Conservation (phyloP, 495 filamentous ascomycete species). For the Arthonia radiata region DNA sequence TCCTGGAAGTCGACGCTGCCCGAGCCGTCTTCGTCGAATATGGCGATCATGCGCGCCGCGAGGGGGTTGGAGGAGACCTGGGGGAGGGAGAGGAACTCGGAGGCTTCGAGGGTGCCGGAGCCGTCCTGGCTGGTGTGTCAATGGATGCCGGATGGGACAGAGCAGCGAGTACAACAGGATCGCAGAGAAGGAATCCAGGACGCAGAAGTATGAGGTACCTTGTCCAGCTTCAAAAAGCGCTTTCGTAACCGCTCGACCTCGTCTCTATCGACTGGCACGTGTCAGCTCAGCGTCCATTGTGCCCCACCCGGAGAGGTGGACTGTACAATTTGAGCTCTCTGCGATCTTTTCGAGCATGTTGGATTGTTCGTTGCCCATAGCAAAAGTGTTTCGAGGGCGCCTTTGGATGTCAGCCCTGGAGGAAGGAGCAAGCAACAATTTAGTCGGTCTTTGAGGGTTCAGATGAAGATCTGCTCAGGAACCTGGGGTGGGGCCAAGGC, state of each 20-base stretch:
- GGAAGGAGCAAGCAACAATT: too few species aligned
- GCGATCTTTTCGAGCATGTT: slow-evolving; percentile 87
- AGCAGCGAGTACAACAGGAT: background rate
- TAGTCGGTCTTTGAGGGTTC: too few species aligned
- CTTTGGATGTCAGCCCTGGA: too few species aligned
- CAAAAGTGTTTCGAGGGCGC: too few species aligned
- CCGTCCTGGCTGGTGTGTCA: too few species aligned
- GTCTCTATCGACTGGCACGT: slow-evolving; percentile 61
- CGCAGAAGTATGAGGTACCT: slow-evolving; percentile 27
- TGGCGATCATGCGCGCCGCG: slow-evolving; percentile 94
- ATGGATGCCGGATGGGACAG: background rate
- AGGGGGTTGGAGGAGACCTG: slow-evolving; percentile 97
- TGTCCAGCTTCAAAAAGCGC: slow-evolving; percentile 97
- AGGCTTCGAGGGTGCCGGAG: slow-evolving; percentile 92
- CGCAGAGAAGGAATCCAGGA: background rate
- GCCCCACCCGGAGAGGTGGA: slow-evolving; percentile 1
- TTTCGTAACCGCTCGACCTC: slow-evolving; percentile 90
- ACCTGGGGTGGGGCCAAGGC: too few species aligned
- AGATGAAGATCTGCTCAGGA: too few species aligned
- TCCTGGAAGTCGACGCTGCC: slow-evolving; percentile 98
- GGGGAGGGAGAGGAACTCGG: slow-evolving; percentile 89
- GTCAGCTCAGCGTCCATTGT: slow-evolving; percentile 1
- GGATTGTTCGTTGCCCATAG: slow-evolving; percentile 68
- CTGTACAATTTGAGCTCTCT: slow-evolving; percentile 80
- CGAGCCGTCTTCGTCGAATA: slow-evolving; percentile 97